Conservation (phyloP, 306 rosid genomes). For the Arachis hypogaea region DNA sequence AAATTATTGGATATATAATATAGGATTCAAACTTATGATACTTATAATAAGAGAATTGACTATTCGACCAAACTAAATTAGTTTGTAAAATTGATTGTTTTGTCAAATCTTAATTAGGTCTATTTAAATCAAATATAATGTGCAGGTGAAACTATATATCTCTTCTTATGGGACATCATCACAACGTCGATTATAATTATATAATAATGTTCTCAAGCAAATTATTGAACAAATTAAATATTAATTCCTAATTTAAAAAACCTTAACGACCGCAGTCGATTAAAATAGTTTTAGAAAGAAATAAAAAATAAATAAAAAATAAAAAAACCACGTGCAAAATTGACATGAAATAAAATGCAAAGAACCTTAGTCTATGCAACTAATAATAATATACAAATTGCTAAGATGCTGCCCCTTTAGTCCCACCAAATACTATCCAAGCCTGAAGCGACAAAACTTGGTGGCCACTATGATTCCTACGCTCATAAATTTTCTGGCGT, state of each 20-base stretch:
- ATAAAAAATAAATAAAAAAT: neutral
- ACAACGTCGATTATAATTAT: too few relatives aligned
- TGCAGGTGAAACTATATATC: neutral
- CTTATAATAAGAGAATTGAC: too few relatives aligned
- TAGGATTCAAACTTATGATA: too few relatives aligned
- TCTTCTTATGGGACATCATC: too few relatives aligned
- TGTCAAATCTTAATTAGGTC: neutral
- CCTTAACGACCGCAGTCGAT: neutral
- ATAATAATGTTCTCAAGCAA: neutral
- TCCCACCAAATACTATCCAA: constrained; percentile 2
- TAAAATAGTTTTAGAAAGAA: neutral
- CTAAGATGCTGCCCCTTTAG: neutral
- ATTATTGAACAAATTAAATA: neutral
- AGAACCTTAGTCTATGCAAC: neutral
- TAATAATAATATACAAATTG: neutral
- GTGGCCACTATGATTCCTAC: neutral
- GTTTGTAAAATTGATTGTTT: neutral
- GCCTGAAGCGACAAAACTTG: neutral
- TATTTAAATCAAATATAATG: neutral
- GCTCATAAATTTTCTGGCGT: neutral
- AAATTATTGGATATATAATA: too few relatives aligned
- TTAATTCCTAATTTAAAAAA: neutral
- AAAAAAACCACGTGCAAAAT: neutral
- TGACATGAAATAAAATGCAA: neutral
- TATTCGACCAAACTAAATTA: too few relatives aligned